Base-by-base conservation (phyloP, 1,284 basidiomycete species). In the Sphaerobolus stellatus region DNA sequence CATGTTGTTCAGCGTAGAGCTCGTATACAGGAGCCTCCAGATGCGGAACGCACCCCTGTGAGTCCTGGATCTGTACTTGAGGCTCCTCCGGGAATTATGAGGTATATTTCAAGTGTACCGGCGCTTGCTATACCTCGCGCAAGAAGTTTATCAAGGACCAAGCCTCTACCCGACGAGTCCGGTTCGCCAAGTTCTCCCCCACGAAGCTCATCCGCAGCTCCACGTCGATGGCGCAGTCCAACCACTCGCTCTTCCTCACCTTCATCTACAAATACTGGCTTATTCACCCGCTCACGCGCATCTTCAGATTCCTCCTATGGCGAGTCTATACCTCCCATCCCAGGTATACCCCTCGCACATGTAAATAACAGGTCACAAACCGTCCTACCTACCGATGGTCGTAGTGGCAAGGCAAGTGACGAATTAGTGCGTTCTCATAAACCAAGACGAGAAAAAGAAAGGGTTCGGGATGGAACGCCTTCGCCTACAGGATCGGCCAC, bases 201-300 rank as follows among this genome's bases (percentile, higher is more conserved):
- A 30, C 55, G 56, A 52, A 65, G 58, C 60, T 58, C 43, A 56
- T 59, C 57, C 46, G 54, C 50, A 62, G 48, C 59, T 55, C 55
- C 61, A 45, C 60, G 62, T 34, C 54, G 65, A 29, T 69, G 68
- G 11, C 73, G 70, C 2, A 77, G 75, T 56, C 70, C 73, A 1
- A 71, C 72, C 18, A 78, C 75, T 1, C 68, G 75, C 1, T 81
- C 83, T 0, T 82, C 85, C 0, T 83, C 84, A 0, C 75, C 79
- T 22, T 80, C 78, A 4, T 81, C 81, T 7, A 81, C 82, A 41
- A 71, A 81, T 1, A 70, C 74, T 0, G 71, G 71, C 24, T 82
- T 79, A 63, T 84, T 81, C 62, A 69, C 72, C 49, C 74, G 70
- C 27, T 65, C 77, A 0, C 72, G 75, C 24, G 84, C 82, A n/a